These are phyloP conservation scores for Daldinia bambusicola DNA, from an alignment of 495 filamentous ascomycete genomes.

Conservation along the genomic window DNA sequence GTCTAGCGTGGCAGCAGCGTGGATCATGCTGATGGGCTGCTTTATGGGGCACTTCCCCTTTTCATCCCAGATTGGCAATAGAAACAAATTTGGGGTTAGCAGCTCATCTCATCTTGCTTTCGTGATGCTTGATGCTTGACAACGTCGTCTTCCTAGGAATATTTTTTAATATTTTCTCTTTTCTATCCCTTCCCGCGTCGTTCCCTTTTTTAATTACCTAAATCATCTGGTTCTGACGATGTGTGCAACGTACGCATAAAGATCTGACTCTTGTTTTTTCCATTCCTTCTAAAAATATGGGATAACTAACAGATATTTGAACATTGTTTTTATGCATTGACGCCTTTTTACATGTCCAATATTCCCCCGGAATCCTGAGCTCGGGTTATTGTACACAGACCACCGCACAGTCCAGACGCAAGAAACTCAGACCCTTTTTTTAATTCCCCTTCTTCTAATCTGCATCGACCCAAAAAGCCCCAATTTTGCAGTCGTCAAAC, in stretches of 20 bases:
- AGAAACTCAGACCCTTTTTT: conserved; percentile 30
- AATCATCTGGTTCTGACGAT: background rate
- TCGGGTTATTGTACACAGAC: conserved; percentile 1
- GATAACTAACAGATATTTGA: background rate
- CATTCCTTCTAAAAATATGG: conserved; percentile 26
- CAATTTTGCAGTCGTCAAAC: conserved; percentile 35
- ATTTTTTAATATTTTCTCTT: background rate
- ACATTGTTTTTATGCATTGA: conserved; percentile 10
- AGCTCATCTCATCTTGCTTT: conserved; percentile 27
- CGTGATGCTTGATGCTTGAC: conserved; percentile 24
- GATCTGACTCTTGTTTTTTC: conserved; percentile 4
- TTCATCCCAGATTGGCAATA: conserved; percentile 17
- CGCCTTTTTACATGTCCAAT: conserved; percentile 9
- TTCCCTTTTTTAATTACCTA: conserved; percentile 5
- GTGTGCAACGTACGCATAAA: background rate
- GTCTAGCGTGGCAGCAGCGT: conserved; percentile 21
- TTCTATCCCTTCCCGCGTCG: background rate
- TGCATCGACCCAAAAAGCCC: conserved; percentile 33
- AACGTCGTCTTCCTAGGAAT: conserved; percentile 9
- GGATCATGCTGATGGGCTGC: too few relatives aligned
- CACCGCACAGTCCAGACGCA: background rate
- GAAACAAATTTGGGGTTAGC: conserved; percentile 38
- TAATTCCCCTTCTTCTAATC: conserved; percentile 19
- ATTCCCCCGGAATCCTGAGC: conserved; percentile 27
- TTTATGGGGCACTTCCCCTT: conserved; percentile 14